Conservation (phyloP, 2,329 filamentous ascomycete species). For the Pseudogymnoascus destructans region DNA sequence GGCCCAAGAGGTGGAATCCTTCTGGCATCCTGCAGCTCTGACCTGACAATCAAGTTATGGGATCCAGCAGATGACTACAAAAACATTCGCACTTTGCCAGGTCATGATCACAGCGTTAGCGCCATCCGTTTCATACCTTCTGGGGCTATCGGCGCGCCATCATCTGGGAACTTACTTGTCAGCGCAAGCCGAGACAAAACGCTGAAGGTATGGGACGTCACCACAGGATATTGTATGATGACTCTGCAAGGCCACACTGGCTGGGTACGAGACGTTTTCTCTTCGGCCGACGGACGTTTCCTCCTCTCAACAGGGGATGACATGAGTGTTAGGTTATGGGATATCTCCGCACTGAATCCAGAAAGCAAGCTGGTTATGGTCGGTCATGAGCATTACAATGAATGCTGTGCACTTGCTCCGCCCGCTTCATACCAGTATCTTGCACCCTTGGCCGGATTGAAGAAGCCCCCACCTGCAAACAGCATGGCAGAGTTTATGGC, state of each 20-base stretch:
- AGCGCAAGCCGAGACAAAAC: constrained; percentile 78
- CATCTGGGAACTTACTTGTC: constrained; percentile 74
- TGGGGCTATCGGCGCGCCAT: constrained; percentile 37
- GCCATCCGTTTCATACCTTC: constrained; percentile 80
- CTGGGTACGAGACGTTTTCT: constrained; percentile 83
- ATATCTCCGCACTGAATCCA: constrained; percentile 57
- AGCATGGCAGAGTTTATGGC: constrained; percentile 80
- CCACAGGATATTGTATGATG: constrained; percentile 82
- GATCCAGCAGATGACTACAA: constrained; percentile 88
- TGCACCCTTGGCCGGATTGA: constrained; percentile 64
- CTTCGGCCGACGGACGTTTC: constrained; percentile 71
- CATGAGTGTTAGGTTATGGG: constrained; percentile 72
- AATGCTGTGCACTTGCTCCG: constrained; percentile 80
- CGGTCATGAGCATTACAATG: constrained; percentile 75
- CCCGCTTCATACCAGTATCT: constrained; percentile 67
- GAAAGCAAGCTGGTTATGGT: constrained; percentile 33
- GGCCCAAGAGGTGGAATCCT: constrained; percentile 69
- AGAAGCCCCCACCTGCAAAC: constrained; percentile 61
- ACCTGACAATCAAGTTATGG: constrained; percentile 91
- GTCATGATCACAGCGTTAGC: constrained; percentile 85
- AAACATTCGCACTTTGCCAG: constrained; percentile 80
- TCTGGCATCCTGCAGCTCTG: constrained; percentile 57
- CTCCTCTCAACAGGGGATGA: constrained; percentile 76
- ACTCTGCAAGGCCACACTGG: constrained; percentile 76
- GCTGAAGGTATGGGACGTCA: constrained; percentile 82